phyloP scores from a whole-genome alignment of 495 filamentous ascomycete species.

The Daldinia bambusicola region DNA sequence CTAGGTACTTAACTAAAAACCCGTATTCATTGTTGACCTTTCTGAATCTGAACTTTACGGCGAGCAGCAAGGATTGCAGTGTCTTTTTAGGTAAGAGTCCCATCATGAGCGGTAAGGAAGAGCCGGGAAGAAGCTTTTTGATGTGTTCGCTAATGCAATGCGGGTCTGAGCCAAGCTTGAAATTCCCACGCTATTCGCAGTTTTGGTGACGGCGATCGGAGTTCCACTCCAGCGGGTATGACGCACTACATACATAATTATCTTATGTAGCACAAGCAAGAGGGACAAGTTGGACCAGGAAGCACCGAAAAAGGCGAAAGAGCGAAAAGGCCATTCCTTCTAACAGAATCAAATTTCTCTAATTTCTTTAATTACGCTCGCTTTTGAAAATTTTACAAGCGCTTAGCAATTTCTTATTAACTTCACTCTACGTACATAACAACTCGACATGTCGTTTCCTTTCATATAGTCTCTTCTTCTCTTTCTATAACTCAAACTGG shows the following conservation, averaged over 20 bases:
- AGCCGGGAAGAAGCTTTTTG: conserved; percentile 10
- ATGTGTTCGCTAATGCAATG: conserved; percentile 15
- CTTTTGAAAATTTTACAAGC: not conserved
- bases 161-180: conserved; percentile 19
- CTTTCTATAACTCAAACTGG: conserved; percentile 19
- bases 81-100: conserved; percentile 15
- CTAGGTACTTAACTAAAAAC: too few species aligned
- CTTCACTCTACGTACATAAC: too few species aligned
- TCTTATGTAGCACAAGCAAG: conserved; percentile 13
- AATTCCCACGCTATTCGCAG: conserved; percentile 17
- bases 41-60: not conserved
- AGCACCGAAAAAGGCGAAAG: conserved; percentile 33
- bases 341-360: not conserved
- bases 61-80: not conserved
- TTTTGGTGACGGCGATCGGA: conserved; percentile 28
- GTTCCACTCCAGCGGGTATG: conserved; percentile 34
- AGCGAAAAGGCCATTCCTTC: conserved; percentile 15
- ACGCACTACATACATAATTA: conserved; percentile 33
- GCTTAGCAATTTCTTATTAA: conserved; percentile 3
- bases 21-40: too few species aligned
- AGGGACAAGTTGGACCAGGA: conserved; percentile 36
- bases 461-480: conserved; percentile 29
- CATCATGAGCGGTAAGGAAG: conserved; percentile 6
- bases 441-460: conserved; percentile 17
- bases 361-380: not conserved